Conservation (phyloP, 371 early-diverging fungal genomes). For the Mucor lusitanicus region DNA sequence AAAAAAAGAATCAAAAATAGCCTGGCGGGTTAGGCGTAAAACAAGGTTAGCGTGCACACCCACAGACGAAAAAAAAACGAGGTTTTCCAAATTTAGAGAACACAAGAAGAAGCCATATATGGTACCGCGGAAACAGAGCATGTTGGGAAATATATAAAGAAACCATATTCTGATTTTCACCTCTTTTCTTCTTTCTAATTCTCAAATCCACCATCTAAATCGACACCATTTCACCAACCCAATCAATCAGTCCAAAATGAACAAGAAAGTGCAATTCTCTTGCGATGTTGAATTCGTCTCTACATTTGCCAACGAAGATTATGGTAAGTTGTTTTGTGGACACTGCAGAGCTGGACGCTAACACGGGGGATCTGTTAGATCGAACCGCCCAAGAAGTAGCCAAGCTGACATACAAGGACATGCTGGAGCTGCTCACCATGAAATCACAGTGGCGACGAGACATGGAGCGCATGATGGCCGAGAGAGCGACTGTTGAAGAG, state of each 20-base stretch:
- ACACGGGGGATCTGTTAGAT: constrained; percentile 23
- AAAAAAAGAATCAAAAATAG: constrained; percentile 1
- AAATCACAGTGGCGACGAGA: constrained; percentile 50
- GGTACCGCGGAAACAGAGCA: constrained; percentile 11
- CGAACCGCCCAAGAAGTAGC: constrained; percentile 54
- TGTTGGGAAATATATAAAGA: constrained; percentile 6
- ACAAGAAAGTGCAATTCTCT: constrained; percentile 48
- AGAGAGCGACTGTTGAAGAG: constrained; percentile 25
- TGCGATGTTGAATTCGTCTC: constrained; percentile 38
- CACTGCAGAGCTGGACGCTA: not conserved
- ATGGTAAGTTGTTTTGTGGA: constrained; percentile 31
- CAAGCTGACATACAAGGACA: constrained; percentile 49
- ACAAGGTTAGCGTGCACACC: constrained; percentile 1
- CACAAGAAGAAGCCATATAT: not conserved
- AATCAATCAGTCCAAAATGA: constrained; percentile 8
- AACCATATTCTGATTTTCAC: not conserved
- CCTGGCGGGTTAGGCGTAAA: constrained; percentile 1
- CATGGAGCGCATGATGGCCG: constrained; percentile 42
- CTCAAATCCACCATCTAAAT: not conserved
- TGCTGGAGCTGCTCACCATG: constrained; percentile 48
- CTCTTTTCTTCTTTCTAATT: not conserved
- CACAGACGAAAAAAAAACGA: constrained; percentile 11
- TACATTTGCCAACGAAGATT: constrained; percentile 53
- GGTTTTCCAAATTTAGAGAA: constrained; percentile 11
- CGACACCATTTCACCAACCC: not conserved